Base-by-base conservation (phyloP, 176 grass and related monocot genomes). In the Oryza glumipatula region DNA sequence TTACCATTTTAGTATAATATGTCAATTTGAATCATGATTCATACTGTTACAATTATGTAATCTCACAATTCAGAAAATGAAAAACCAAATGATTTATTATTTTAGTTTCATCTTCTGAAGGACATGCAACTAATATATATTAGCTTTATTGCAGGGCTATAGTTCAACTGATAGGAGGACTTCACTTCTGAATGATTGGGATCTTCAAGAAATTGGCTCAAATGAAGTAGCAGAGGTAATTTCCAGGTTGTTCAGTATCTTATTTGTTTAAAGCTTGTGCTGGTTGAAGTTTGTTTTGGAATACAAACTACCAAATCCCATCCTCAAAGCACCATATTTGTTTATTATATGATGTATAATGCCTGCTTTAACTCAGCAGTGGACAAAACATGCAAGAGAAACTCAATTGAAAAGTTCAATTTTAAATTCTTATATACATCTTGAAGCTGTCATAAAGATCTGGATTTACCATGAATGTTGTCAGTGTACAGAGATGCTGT, bases 201-300 rank as follows among this genome's bases (percentile, higher is more conserved):
- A 99, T 87, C 89, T 99, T 90, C 96, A 96, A 79, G 96, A 99
- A 84, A 90, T 96, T 12, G 86, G 93, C 65, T 68, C 89, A 88
- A 99, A 79, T 86, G 96, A 99, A 92, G 89, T 87, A 83, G 88
- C 89, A 32, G 96, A 99, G 93, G 96, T 99, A 90, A 77, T 74
- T 79, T 74, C 38, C 58, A 46, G 48, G 86, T 85, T 49, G 38
- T 41, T 15, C 65, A 72, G 65, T 72, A 33, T 56, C n/a, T 74
- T 73, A 26, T 86, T 5, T 11, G 48, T 65, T 28, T 9, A 19
- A 52, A 41, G 46, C 2, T 47, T 67, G 35, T 72, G 60, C 16
- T 39, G 1, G 36, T 21, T 74, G 35, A 46, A 68, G 58, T 80
- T 86, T 30, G 32, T 75, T 68, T 70, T 80, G 2, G 26, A 49